Evolutionary conservation across 352 stramenopile species (phyloP), one percentile per base, ranked within the genome.

Genomic region (Phytophthora kernoviae): DNA sequence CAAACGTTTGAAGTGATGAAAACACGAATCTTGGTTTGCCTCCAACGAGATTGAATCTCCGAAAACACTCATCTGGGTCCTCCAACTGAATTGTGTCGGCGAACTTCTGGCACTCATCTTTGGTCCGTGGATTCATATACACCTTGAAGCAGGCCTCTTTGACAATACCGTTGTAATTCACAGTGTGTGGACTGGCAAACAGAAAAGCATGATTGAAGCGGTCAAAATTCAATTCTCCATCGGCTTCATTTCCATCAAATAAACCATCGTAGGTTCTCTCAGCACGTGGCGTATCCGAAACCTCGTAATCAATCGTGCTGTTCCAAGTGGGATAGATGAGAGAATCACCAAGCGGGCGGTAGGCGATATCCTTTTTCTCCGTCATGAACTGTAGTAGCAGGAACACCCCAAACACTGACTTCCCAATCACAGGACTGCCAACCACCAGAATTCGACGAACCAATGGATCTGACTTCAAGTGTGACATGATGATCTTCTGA

Each of bases 51-150:
- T 62, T 58, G 34, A 66, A 69, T 27, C 37, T 69, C 27, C 30
- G 53, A 15, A 55, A 44, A 42, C 48, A 73, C 36, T 66, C 48
- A 14, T 69, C 48, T 57, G 58, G 45, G 11, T 62, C 48, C 9
- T 62, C 27, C 32, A 43, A 47, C 2, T 54, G 5, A 48, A 65
- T 54, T 18, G 26, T 17, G 4, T 69, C 37, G 37, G 49, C 65
- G 26, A 69, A 58, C 2, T 8, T 17, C 21, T 58, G 37, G 18
- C 65, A 67, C 54, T 74, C 65, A 9, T 0, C 24, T 59, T 42
- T 70, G 15, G 43, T 67, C 65, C 65, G 70, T 58, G 60, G 59
- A 67, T 70, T 63, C 65, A 74, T 67, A 41, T 55, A 66, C 36
- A 73, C 50, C 22, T 53, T 56, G 27, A 64, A 61, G 42, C 60